phyloP scores from a whole-genome alignment of 345 rosid species.

The Sisymbrium irio region DNA sequence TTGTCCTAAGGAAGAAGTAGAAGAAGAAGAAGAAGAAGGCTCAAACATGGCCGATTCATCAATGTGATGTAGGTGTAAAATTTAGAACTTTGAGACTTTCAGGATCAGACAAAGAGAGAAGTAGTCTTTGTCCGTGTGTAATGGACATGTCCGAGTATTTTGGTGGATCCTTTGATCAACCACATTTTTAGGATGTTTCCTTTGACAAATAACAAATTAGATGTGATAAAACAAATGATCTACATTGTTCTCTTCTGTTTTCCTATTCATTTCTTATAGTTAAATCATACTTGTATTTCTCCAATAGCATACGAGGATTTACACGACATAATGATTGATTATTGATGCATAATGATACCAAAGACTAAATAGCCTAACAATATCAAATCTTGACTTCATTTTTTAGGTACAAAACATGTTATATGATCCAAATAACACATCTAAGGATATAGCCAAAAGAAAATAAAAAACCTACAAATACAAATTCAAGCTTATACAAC shows the following conservation, averaged over 20 bases:
- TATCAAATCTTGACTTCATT: neutral
- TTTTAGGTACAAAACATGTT: neutral
- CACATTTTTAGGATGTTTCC: too few relatives aligned
- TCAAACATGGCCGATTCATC: slow-evolving; percentile 23
- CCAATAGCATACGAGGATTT: too few relatives aligned
- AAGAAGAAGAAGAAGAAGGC: too few relatives aligned
- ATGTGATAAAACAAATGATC: too few relatives aligned
- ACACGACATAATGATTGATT: too few relatives aligned
- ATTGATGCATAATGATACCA: too few relatives aligned
- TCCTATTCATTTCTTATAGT: neutral
- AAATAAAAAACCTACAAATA: neutral
- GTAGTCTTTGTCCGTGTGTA: too few relatives aligned
- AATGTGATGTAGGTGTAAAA: slow-evolving; percentile 13
- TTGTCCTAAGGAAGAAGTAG: neutral
- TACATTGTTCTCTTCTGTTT: neutral
- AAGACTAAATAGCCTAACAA: neutral
- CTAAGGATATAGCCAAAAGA: neutral
- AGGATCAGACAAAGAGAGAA: too few relatives aligned
- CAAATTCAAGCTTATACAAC: neutral
- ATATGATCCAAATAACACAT: neutral
- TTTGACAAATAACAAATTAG: too few relatives aligned
- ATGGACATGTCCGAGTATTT: too few relatives aligned
- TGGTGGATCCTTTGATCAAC: too few relatives aligned
- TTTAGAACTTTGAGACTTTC: slow-evolving; percentile 5
- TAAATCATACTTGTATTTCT: too few relatives aligned